phyloP scores from a whole-genome alignment of 768 basidiomycete species.

The Scleroderma bovista region DNA sequence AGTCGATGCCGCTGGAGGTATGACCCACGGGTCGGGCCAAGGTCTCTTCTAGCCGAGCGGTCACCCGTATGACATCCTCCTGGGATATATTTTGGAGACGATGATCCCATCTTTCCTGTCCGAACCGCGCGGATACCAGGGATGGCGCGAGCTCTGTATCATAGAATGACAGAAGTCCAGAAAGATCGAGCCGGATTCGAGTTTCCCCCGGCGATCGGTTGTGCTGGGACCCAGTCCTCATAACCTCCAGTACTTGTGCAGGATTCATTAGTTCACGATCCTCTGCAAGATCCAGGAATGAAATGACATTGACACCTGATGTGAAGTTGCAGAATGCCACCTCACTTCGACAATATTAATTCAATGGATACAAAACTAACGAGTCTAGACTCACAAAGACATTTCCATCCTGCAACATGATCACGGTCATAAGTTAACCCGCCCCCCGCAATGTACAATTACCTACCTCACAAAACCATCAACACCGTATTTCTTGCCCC shows the following conservation, averaged over 20 bases:
- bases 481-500: constrained; percentile 18
- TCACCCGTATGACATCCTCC: constrained; percentile 7
- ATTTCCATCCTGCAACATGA: constrained; percentile 42
- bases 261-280: not conserved
- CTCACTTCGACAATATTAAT: constrained; percentile 29
- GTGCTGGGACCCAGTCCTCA: constrained; percentile 20
- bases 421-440: too few species aligned
- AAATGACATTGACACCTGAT: constrained; percentile 33
- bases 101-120: constrained; percentile 20
- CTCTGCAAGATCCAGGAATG: constrained; percentile 31
- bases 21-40: constrained; percentile 1
- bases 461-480: constrained; percentile 33
- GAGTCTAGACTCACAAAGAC: constrained; percentile 37
- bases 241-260: constrained; percentile 5
- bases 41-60: constrained; percentile 1
- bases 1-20: too few species aligned
- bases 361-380: not conserved
- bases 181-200: constrained; percentile 18
- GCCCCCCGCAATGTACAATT: too few species aligned
- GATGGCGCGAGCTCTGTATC: constrained; percentile 16
- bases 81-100: constrained; percentile 10
- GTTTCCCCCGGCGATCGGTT: constrained; percentile 21
- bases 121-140: too few species aligned
- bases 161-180: constrained; percentile 23
- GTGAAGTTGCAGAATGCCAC: constrained; percentile 45